Evolutionary conservation across 164 flowering plant species (phyloP), one percentile per base, ranked within the genome.

Genomic region (Vitis cinerea): DNA sequence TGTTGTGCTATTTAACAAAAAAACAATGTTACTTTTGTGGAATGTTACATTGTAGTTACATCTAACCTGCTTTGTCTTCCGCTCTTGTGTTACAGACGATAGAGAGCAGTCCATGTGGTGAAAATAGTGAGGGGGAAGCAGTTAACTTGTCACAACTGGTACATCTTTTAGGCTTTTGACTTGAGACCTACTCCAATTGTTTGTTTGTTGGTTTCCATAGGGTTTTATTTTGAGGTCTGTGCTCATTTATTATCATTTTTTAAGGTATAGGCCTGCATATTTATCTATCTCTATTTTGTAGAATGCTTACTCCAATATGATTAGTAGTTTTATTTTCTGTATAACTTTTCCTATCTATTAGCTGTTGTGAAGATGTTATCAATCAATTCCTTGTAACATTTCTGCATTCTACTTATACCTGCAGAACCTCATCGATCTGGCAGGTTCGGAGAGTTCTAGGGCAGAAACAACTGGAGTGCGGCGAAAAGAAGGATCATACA

Each of bases 371-470:
- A 44, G 15, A 15, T 14, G 30, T 12, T 12, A 10, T 53, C 2
- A 27, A 4, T 67, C 10, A 63, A 44, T 58, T 44, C 37, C 59
- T 63, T 68, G 31, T 74, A 58, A 76, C 77, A 65, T 68, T 69
- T 70, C 49, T 62, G 59, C 19, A 64, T 67, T 51, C 75, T 72
- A 74, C 73, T 75, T 76, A 71, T 87, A 78, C 77, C 66, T 90
- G 99, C 98, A 93, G 99, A 89, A 95, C 92, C 97, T 95, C 83
- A 91, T 93, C 86, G 99, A 95, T 86, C 95, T 95, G 89, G 99
- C 99, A 84, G 99, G 98, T 88, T 93, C 97, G 65, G 99, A 95
- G 85, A 95, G 99, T 83, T 93, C 99, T 59, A 93, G 77, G 84
- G 98, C 86, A 65, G 99, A 90, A 90, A 93, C 99, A 23, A 89